A percentile compares a stretch with the other conserved stretches of the same genome.
These are phyloP conservation scores for Hibiscus trionum DNA, from an alignment of 345 rosid genomes.

Conservation along the genomic window DNA sequence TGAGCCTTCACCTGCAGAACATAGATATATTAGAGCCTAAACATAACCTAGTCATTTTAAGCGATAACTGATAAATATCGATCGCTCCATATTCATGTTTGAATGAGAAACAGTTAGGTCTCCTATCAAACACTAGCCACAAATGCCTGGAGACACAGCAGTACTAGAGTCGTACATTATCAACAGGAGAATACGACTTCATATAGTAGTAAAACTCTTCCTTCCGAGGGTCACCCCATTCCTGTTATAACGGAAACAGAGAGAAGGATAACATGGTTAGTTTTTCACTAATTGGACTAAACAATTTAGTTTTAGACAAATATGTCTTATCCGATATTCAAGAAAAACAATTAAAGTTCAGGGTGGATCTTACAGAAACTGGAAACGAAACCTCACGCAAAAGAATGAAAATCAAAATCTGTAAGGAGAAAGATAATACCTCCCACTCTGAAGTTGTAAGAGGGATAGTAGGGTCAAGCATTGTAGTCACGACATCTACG, in stretches of 20 bases:
- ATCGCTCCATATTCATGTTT: neutral
- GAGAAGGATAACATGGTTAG: neutral
- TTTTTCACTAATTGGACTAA: no score
- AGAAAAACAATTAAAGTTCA: neutral
- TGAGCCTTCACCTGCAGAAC: constrained; percentile 60
- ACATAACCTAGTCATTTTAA: neutral
- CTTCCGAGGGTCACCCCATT: constrained; percentile 97
- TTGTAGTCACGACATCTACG: constrained; percentile 87
- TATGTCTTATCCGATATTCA: neutral
- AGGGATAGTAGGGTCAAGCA: constrained; percentile 92
- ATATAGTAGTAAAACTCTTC: constrained; percentile 79
- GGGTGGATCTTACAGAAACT: neutral
- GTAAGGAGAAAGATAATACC: constrained; percentile 32
- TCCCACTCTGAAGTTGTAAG: constrained; percentile 99
- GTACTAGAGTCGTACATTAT: constrained; percentile 42
- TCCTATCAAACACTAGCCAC: neutral
- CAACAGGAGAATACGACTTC: constrained; percentile 96
- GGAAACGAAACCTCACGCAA: neutral
- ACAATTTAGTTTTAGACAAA: neutral
- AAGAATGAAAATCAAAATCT: neutral
- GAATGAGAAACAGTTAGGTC: neutral
- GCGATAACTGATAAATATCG: neutral
- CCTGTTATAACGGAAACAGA: constrained; percentile 39
- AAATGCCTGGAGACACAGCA: neutral
- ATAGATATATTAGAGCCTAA: constrained; percentile 6